Conservation (phyloP, 305 asterid species). For the Caryopteris hybrid region DNA sequence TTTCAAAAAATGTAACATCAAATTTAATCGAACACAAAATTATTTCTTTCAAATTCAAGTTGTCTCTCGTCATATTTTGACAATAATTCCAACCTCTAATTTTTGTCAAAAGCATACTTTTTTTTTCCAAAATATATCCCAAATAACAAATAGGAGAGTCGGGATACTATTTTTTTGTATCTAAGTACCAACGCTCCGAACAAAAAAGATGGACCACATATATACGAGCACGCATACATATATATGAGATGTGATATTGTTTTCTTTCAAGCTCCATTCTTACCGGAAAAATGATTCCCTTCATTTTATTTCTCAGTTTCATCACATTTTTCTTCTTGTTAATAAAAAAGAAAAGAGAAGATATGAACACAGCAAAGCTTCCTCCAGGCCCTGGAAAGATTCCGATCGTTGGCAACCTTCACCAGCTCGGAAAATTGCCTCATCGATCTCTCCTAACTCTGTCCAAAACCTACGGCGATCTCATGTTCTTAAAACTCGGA, state of each 20-base stretch:
- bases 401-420: slow-evolving; percentile 50
- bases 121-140: too few species aligned
- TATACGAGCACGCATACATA: too few species aligned
- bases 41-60: too few species aligned
- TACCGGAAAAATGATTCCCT: not conserved
- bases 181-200: too few species aligned
- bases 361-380: not conserved
- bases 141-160: too few species aligned
- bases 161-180: too few species aligned
- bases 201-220: too few species aligned
- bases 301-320: slow-evolving; percentile 1
- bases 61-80: too few species aligned
- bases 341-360: not conserved
- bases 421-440: slow-evolving; percentile 35
- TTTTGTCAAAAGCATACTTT: too few species aligned
- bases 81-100: not conserved
- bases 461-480: slow-evolving; percentile 35
- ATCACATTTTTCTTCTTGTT: slow-evolving; percentile 5
- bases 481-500: slow-evolving; percentile 55
- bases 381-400: slow-evolving; percentile 46
- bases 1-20: too few species aligned
- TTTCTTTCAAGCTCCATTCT: not conserved
- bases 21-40: too few species aligned
- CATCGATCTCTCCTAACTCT: slow-evolving; percentile 35
- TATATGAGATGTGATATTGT: too few species aligned